Evolutionary conservation across 176 grass and related monocot species (phyloP), one percentile per base, ranked within the genome.

Genomic region (Lolium multiflorum): DNA sequence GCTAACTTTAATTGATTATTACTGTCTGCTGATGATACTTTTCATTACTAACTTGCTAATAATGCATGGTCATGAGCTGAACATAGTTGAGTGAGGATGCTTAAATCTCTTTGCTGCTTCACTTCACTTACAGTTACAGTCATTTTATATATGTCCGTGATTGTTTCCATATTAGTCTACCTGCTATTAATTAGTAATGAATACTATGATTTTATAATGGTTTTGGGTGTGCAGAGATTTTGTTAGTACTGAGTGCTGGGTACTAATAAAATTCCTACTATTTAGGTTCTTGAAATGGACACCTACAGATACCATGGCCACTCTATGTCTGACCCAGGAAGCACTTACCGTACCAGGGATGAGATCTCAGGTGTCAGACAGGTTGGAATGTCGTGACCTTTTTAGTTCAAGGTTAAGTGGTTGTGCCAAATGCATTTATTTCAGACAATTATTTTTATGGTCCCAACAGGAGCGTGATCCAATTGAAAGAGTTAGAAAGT

Each of bases 211-310:
- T 54, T 76, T 10, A 0, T 15, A 31, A 76, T 76, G 55, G 74
- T 54, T 76, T 35, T 31, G 16, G 15, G 13, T 20, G 49, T 76
- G 8, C 8, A 55, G 74, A 31, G 28, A 76, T 84, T 57, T 57
- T 28, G 47, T 44, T 58, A 78, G 47, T 75, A 46, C 18, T 84
- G 17, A 24, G 58, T 91, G 35, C 17, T 79, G 10, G 6, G 76
- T 84, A 71, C 21, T 81, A 76, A 81, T 80, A 41, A 18, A 12
- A 7, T 47, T 50, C 11, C 6, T 3, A 20, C 37, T 92, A 10
- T 86, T 77, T 86, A 98, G 96, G 94, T 98, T 84, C 93, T 98
- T 92, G 96, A 98, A 88, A 98, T 98, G 96, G 96, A 98, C 80
- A 98, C 96, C 56, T 98, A 98, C 88, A 94, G 93, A 72, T 98